phyloP scores from a whole-genome alignment of 2,329 filamentous ascomycete species.

The Penicillium capsulatum region DNA sequence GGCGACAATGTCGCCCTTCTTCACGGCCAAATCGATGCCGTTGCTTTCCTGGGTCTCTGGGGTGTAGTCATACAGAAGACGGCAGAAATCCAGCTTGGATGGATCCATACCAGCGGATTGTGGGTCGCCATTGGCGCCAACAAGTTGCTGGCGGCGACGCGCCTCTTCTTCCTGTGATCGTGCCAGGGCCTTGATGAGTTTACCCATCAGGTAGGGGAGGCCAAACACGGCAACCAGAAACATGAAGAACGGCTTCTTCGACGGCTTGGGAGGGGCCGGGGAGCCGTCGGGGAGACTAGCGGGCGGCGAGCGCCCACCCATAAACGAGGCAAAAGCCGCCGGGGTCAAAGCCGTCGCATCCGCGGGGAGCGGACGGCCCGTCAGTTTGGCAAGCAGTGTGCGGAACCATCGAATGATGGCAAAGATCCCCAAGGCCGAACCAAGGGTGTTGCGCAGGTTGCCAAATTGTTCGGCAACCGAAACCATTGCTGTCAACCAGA shows the following conservation, averaged over 20 bases:
- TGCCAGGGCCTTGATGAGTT: slow-evolving; percentile 82
- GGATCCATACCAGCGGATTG: slow-evolving; percentile 64
- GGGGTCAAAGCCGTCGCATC: slow-evolving; percentile 84
- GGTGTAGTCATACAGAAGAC: slow-evolving; percentile 88
- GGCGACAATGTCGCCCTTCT: slow-evolving; percentile 92
- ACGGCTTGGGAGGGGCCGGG: slow-evolving; percentile 65
- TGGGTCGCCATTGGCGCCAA: slow-evolving; percentile 48
- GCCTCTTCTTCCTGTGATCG: slow-evolving; percentile 77
- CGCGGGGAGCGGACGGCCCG: slow-evolving; percentile 82
- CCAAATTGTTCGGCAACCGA: slow-evolving; percentile 97
- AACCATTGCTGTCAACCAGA: slow-evolving; percentile 76
- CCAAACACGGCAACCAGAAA: slow-evolving; percentile 94
- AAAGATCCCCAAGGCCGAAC: slow-evolving; percentile 91
- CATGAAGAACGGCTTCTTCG: slow-evolving; percentile 92
- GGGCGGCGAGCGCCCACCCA: slow-evolving; percentile 56
- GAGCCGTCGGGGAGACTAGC: slow-evolving; percentile 61
- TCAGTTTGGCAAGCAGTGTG: slow-evolving; percentile 85
- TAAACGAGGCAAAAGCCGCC: slow-evolving; percentile 83
- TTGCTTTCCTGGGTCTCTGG: slow-evolving; percentile 62
- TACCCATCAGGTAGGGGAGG: slow-evolving; percentile 93
- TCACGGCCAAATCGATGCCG: slow-evolving; percentile 83
- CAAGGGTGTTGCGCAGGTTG: slow-evolving; percentile 85
- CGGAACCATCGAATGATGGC: slow-evolving; percentile 92
- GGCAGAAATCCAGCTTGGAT: slow-evolving; percentile 91
- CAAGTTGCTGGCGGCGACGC: slow-evolving; percentile 48